Base-by-base conservation (phyloP, 805 yeast genomes). In the Wickerhamomyces tratensis region DNA sequence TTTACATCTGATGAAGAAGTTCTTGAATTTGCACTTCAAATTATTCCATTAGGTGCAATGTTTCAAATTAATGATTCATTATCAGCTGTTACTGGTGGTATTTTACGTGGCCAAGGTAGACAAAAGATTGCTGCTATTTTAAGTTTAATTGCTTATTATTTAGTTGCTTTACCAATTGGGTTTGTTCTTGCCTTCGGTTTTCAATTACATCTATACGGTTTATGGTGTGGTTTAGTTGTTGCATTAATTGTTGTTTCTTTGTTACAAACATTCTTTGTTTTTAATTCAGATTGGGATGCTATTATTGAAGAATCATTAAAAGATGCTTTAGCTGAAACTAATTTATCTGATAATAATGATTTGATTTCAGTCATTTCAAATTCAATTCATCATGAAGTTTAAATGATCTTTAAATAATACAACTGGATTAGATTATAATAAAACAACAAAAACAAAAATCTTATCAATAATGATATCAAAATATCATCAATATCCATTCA, bases 81-180 rank as follows among this genome's bases (percentile, higher is more conserved):
- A 52, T 75, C 81, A 48, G 84, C 86, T 13, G 77, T 81, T 39
- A 74, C 84, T 1, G 88, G 86, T 13, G 91, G 91, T 13, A 71
- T 86, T 46, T 64, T 84, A 42, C 71, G 93, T 56, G 91, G 91
- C 6, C 89, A 82, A 62, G 91, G 91, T 13, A 76, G 76, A 58
- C 82, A 81, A 37, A 73, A 70, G 51, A 71, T 79, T 34, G 82
- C 83, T 1, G 82, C 83, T 2, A 68, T 69, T 41, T 69, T 78
- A 33, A 77, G 77, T 45, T 57, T 80, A 47, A 45, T 76, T 33
- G 65, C 81, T 6, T 80, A 79, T 57, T 80, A 80, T 48, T 52
- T 72, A 13, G 56, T 79, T 31, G 84, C 83, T 1, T 57, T 80
- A 34, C 86, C 86, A 2, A 56, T 77, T 45, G 72, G 82, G 2